phyloP scores from a whole-genome alignment of 345 rosid species.

The Sonneratia alba region DNA sequence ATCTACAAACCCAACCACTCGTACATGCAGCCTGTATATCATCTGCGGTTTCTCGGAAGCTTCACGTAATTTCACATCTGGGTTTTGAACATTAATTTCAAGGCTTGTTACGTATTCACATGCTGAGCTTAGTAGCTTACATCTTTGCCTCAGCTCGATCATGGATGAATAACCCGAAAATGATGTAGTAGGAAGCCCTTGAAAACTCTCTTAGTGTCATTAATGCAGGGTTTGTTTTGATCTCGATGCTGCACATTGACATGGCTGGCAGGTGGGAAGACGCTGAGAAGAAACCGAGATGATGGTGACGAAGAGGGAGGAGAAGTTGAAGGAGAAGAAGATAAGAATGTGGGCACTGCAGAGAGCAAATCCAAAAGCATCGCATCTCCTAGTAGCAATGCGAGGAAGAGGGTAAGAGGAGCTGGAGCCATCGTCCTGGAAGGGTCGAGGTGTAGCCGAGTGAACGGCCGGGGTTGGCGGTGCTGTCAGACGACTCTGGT shows the following conservation, averaged over 20 bases:
- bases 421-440: slow-evolving; percentile 50
- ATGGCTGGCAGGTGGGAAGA: slow-evolving; percentile 21
- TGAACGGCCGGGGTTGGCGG: slow-evolving; percentile 96
- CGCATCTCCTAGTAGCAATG: not conserved
- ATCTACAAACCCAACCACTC: too few relatives aligned
- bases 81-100: not conserved
- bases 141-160: too few relatives aligned
- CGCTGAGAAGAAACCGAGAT: slow-evolving; percentile 14
- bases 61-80: not conserved
- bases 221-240: not conserved
- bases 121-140: too few relatives aligned
- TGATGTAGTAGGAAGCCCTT: too few relatives aligned
- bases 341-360: slow-evolving; percentile 7
- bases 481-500: slow-evolving; percentile 87
- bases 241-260: too few relatives aligned
- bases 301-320: slow-evolving; percentile 19
- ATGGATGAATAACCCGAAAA: too few relatives aligned
- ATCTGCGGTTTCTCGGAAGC: too few relatives aligned
- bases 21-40: too few relatives aligned
- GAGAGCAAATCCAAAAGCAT: not conserved
- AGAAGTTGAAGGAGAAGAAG: slow-evolving; percentile 13
- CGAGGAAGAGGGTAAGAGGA: slow-evolving; percentile 34
- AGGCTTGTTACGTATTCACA: not conserved
- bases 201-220: too few relatives aligned
- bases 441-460: slow-evolving; percentile 92